A percentile compares a stretch with the other conserved stretches of the same genome.
Evolutionary conservation across 768 basidiomycete genomes (phyloP).

Genomic region (Leccinum aurantiacum): DNA sequence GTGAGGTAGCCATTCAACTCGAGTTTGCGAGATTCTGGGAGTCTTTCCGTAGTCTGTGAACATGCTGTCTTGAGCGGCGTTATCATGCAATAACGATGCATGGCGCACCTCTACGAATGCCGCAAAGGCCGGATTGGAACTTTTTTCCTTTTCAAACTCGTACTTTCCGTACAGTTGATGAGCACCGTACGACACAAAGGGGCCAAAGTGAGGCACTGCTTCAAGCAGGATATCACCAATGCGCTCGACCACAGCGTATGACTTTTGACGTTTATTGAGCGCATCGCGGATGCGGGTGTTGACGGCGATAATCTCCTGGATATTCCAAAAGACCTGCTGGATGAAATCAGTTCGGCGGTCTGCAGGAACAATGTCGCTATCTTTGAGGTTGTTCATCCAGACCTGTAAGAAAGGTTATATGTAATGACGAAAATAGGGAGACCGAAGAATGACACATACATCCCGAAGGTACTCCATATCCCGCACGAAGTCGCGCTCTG

Average conservation of each 20-base stretch:
- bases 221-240: conserved; percentile 93
- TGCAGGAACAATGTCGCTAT: conserved; percentile 72
- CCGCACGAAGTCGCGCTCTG: conserved; percentile 95
- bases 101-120: conserved; percentile 86
- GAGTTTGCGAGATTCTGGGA: conserved; percentile 93
- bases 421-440: not conserved
- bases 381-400: conserved; percentile 87
- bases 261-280: conserved; percentile 92
- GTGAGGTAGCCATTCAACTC: conserved; percentile 98
- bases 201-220: conserved; percentile 80
- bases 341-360: conserved; percentile 81
- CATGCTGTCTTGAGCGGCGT: conserved; percentile 1
- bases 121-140: conserved; percentile 86
- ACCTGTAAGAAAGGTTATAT: conserved; percentile 43
- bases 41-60: conserved; percentile 80
- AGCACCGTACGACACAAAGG: conserved; percentile 93
- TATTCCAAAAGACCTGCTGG: conserved; percentile 97
- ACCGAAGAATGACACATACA: conserved; percentile 45
- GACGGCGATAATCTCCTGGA: conserved; percentile 89
- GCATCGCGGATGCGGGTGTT: conserved; percentile 91
- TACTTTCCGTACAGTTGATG: conserved; percentile 98
- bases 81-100: not conserved
- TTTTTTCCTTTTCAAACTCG: conserved; percentile 99
- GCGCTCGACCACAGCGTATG: conserved; percentile 87
- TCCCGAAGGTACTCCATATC: conserved; percentile 98